These are phyloP conservation scores for Rhizopogon vinicolor DNA, from an alignment of 768 basidiomycete species.

Conservation along the genomic window DNA sequence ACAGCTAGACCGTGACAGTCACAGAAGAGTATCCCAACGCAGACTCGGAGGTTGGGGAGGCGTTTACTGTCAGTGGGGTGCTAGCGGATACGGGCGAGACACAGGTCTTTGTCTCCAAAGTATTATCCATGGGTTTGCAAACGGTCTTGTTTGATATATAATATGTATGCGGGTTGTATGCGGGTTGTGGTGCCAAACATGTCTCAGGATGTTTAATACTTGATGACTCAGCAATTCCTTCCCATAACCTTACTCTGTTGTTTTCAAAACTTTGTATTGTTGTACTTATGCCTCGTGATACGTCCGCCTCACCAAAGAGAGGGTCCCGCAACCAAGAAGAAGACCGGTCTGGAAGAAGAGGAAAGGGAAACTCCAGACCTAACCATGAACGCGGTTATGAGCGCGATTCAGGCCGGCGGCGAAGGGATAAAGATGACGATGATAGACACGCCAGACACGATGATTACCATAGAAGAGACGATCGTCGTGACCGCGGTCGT, in stretches of 20 bases:
- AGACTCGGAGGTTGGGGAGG: not conserved
- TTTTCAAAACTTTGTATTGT: not conserved
- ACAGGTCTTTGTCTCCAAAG: no score
- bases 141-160: no score
- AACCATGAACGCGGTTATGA: not conserved
- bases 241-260: not conserved
- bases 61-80: no score
- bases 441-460: constrained; percentile 6
- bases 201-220: not conserved
- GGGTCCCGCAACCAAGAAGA: constrained; percentile 7
- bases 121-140: no score
- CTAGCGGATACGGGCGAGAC: no score
- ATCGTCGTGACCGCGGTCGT: constrained; percentile 6
- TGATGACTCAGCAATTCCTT: not conserved
- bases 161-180: no score
- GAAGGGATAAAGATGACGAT: constrained; percentile 19
- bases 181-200: no score
- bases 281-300: not conserved
- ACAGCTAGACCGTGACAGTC: not conserved
- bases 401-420: constrained; percentile 9
- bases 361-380: constrained; percentile 4
- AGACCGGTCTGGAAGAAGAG: constrained; percentile 9
- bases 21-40: not conserved
- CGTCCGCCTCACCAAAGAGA: constrained; percentile 3
- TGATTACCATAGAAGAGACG: constrained; percentile 7